Base-by-base conservation (phyloP, 176 grass and related monocot genomes). In the Alopecurus myosuroides region DNA sequence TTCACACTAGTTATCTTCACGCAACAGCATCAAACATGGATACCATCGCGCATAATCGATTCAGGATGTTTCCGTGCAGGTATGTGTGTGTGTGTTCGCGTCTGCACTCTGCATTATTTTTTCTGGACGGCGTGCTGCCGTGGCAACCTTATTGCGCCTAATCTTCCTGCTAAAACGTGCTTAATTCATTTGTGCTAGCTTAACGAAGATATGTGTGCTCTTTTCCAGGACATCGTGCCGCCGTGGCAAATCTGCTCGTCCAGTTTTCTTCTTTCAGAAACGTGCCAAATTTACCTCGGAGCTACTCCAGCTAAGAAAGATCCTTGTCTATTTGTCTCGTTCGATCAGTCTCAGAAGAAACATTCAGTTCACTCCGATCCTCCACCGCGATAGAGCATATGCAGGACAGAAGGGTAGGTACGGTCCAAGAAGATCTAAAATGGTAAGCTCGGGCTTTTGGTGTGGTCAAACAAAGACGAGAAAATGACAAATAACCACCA, bases 11-110 rank as follows among this genome's bases (percentile, higher is more conserved):
- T 51, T 20, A 4, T 19, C 64, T 69, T 34, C 49, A 66, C 12
- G 45, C 62, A 37, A 39, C 51, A 53, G 11, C 13, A 26, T 36
- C 22, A 18, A 11, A 29, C 1, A 28, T 61, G 11, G 57, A 23
- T 57, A 58, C 11, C n/a, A 12, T 58, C 26, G 55, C 2, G 7
- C 20, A 60, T 3, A 60, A 28, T 28, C 56, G 18, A 66, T 20
- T 13, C 40, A 25, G 29, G 82, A 84, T 76, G 36, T 63, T 76
- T 76, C 82, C 70, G 6, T 9, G 70, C 56, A 51, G 79, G 8
- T 39, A 22, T 28, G 66, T 6, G 34, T 69, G 9, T 70, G 39
- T 30, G 26, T 29, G 28, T 46, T 29, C 6, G 26, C 25, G 50
- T 12, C 39, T n/a, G 17, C 34, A 0, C 17, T 56, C n/a, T n/a